Evolutionary conservation across 163 green algal species (phyloP).

Genomic region (Scenedesmus sp.): DNA sequence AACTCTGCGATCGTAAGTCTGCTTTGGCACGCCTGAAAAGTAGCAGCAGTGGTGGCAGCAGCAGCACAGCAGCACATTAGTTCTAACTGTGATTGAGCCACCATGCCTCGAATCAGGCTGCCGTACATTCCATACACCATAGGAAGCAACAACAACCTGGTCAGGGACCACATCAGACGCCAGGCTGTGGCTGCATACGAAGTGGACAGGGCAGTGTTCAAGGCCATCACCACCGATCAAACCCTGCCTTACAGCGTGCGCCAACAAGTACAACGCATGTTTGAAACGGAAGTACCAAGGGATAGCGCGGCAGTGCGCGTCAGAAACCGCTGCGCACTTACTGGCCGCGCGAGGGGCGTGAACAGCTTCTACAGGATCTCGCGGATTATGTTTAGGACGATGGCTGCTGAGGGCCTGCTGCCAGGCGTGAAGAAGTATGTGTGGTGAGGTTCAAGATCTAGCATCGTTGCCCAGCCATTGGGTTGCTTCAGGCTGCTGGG

Average conservation of each 20-base stretch:
- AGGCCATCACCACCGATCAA: slow-evolving; percentile 69
- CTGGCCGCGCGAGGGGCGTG: slow-evolving; percentile 62
- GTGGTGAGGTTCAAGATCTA: slow-evolving; percentile 57
- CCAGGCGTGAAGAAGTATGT: slow-evolving; percentile 68
- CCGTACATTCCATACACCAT: slow-evolving; percentile 53
- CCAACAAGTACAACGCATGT: slow-evolving; percentile 73
- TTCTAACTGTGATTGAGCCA: not conserved
- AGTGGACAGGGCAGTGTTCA: slow-evolving; percentile 67
- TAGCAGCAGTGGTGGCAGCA: not conserved
- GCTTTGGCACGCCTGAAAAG: not conserved
- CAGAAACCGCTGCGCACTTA: slow-evolving; percentile 73
- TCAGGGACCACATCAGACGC: slow-evolving; percentile 67
- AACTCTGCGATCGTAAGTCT: not conserved
- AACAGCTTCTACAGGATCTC: slow-evolving; percentile 66
- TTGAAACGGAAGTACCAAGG: slow-evolving; percentile 71
- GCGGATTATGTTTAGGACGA: slow-evolving; percentile 72
- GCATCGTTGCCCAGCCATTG: not conserved
- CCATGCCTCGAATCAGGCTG: slow-evolving; percentile 43
- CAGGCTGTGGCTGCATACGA: slow-evolving; percentile 68
- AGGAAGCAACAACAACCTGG: slow-evolving; percentile 45
- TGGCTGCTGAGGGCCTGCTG: slow-evolving; percentile 67
- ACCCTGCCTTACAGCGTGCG: slow-evolving; percentile 65
- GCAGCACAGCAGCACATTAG: not conserved
- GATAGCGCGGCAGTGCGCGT: slow-evolving; percentile 66
- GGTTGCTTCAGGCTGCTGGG: not conserved